Conservation (phyloP, 805 yeast species). For the Candida chauliodis region DNA sequence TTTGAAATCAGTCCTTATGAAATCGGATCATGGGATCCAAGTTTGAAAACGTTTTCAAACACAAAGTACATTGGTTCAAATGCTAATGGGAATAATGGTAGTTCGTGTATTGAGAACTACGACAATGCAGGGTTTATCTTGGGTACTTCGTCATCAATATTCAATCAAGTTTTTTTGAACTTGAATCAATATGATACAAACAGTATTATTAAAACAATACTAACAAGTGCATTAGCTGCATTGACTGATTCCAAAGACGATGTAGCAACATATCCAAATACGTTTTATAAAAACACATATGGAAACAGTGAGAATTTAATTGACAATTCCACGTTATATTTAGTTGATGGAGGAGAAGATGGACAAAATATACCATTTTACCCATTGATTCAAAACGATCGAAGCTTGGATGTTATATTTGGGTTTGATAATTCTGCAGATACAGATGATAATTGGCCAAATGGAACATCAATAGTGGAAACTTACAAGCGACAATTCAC, state of each 20-base stretch:
- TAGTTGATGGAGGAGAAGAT: slow-evolving; percentile 44
- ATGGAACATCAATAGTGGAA: slow-evolving; percentile 30
- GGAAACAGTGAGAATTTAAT: slow-evolving; percentile 17
- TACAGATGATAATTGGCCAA: slow-evolving; percentile 28
- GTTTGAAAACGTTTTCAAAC: slow-evolving; percentile 36
- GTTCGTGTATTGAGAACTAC: slow-evolving; percentile 30
- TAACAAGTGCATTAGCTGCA: slow-evolving; percentile 20
- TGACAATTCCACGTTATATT: slow-evolving; percentile 22
- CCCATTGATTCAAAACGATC: slow-evolving; percentile 33
- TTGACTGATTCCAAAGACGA: slow-evolving; percentile 55
- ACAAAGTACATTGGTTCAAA: slow-evolving; percentile 34
- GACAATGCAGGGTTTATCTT: slow-evolving; percentile 39
- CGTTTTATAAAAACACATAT: slow-evolving; percentile 43
- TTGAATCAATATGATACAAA: slow-evolving; percentile 42
- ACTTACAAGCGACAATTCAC: slow-evolving; percentile 35
- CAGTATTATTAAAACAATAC: slow-evolving; percentile 17
- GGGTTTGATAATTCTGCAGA: slow-evolving; percentile 39
- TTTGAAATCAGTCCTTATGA: slow-evolving; percentile 39
- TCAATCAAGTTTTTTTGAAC: slow-evolving; percentile 62
- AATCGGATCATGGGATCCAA: slow-evolving; percentile 86
- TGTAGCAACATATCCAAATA: slow-evolving; percentile 55
- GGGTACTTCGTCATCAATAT: slow-evolving; percentile 66
- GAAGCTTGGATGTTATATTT: slow-evolving; percentile 34
- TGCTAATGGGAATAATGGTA: slow-evolving; percentile 31
- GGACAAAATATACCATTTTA: slow-evolving; percentile 34